Base-by-base conservation (phyloP, 192 early-diverging fungal species). In the Coemansia sp. region DNA sequence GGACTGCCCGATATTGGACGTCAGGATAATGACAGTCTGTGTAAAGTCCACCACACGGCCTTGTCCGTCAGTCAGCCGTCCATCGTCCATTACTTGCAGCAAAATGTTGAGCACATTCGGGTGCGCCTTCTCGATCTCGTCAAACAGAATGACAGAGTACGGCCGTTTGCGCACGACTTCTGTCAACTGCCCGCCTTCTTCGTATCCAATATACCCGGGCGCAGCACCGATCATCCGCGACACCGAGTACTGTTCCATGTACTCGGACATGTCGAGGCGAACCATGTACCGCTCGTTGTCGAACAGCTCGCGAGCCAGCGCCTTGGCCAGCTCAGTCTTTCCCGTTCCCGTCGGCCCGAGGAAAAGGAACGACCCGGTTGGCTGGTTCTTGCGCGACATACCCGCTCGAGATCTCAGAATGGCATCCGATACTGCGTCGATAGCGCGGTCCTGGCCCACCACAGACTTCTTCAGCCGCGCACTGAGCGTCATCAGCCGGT, bases 111-210 rank as follows among this genome's bases (percentile, higher is more conserved):
- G 82, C 15, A 93, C 91, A 77, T 84, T 84, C 31, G 84, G 60
- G 51, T 99, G 95, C 2, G 96, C 96, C 82, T 99, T 99, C 63
- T 99, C 97, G 55, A 99, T 90, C 79, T 99, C 97, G 77, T 99
- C 97, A 67, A 99, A 92, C 21, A 99, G 86, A 20, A 99, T 82
- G 6, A 99, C 93, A 26, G 85, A 88, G 84, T 97, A 97, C 14
- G 96, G 95, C 36, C 88, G 85, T 58, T 92, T 84, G 51, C 97
- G 87, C 36, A 99, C 87, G 4, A 88, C 82, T 80, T 99, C 97
- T 10, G 95, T 99, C 44, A 99, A 81, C 66, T 99, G 92, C 5
- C 96, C 96, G 53, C 96, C 95, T 61, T 94, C 90, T 56, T 98
- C 96, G 70, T 94, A 90, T 25, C 97, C 97, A 65, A 99, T 85